Conservation (phyloP, 495 filamentous ascomycete genomes). For the Penicillium soppii region DNA sequence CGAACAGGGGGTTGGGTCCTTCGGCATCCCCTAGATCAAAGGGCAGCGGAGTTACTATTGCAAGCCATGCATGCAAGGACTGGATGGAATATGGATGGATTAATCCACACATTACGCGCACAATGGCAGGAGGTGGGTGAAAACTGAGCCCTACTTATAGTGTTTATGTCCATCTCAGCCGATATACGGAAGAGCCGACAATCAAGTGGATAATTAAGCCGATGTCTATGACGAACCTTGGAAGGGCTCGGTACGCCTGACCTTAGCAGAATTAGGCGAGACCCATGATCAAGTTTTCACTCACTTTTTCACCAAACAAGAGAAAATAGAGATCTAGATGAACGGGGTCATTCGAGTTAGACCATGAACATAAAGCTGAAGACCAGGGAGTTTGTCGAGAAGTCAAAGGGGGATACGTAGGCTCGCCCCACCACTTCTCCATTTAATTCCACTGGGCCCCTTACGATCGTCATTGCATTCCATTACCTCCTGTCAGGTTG, state of each 20-base stretch:
- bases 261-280: not conserved
- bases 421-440: not conserved
- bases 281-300: not conserved
- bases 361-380: too few species aligned
- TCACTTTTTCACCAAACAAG: too few species aligned
- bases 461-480: not conserved
- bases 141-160: not conserved
- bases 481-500: not conserved
- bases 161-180: not conserved
- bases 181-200: not conserved
- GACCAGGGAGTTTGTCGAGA: not conserved
- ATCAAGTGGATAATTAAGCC: not conserved
- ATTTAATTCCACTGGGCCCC: not conserved
- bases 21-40: conserved; percentile 24
- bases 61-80: conserved; percentile 27
- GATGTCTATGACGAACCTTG: too few species aligned
- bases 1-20: conserved; percentile 35
- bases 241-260: too few species aligned
- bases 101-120: conserved; percentile 20
- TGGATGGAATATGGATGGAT: conserved; percentile 30
- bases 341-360: too few species aligned
- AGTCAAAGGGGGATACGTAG: not conserved
- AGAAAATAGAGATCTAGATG: not conserved
- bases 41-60: conserved; percentile 24
- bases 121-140: conserved; percentile 26